A percentile compares a stretch with the other conserved stretches of the same genome.
Conservation (phyloP, 805 yeast species). For the Zygoascus biomembranicola region DNA sequence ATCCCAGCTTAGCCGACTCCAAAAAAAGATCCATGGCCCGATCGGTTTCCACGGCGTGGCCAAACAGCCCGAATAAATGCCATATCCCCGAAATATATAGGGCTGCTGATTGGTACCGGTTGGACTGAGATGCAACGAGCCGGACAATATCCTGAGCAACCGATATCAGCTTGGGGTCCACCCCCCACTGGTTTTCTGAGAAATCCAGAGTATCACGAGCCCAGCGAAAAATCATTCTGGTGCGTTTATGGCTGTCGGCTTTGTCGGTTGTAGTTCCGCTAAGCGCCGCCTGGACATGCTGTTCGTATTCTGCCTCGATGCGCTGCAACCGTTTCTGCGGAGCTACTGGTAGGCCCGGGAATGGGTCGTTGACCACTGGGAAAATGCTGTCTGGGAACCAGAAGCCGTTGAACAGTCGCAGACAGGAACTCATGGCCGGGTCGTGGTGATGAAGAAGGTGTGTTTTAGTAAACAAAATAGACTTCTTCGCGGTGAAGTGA, state of each 20-base stretch:
- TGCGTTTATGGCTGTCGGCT: constrained; percentile 3
- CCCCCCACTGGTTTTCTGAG: constrained; percentile 23
- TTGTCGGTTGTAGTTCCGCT: not conserved
- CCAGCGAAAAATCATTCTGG: constrained; percentile 23
- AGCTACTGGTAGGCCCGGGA: constrained; percentile 18
- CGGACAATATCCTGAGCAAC: constrained; percentile 20
- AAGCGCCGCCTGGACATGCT: constrained; percentile 2
- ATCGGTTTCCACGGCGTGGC: constrained; percentile 11
- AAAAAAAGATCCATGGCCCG: constrained; percentile 23
- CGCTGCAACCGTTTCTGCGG: constrained; percentile 17
- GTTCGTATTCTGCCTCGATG: constrained; percentile 9
- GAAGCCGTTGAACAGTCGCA: constrained; percentile 12
- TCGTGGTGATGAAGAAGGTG: not conserved
- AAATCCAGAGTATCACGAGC: constrained; percentile 25
- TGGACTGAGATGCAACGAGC: constrained; percentile 12
- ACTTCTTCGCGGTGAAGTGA: not conserved
- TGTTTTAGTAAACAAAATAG: not conserved
- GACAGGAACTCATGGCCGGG: not conserved
- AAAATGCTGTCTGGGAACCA: constrained; percentile 26
- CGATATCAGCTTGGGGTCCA: constrained; percentile 15
- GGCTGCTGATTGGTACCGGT: constrained; percentile 22
- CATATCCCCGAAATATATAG: constrained; percentile 25
- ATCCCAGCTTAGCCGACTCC: constrained; percentile 26
- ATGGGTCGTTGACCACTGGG: constrained; percentile 21
- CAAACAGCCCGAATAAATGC: constrained; percentile 23